Percentiles rank a stretch among this genome's conserved stretches.
phyloP scores from a whole-genome alignment of 306 rosid species.

The Calophaca sinica region DNA sequence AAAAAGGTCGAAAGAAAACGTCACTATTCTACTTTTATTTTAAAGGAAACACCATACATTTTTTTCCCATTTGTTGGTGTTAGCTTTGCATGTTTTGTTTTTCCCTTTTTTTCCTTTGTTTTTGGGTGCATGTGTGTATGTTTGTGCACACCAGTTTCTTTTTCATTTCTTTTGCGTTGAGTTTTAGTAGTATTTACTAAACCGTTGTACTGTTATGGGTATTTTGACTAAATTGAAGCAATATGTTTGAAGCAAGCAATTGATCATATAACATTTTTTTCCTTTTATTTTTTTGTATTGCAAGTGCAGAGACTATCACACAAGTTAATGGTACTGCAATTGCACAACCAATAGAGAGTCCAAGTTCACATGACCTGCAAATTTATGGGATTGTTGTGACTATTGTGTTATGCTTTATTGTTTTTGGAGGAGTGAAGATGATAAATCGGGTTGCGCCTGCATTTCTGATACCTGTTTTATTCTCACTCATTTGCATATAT shows the following conservation, averaged over 20 bases:
- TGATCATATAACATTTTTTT: conserved; percentile 28
- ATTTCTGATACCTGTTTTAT: conserved; percentile 87
- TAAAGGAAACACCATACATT: not conserved
- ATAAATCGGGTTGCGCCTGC: conserved; percentile 99
- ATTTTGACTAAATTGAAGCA: conserved; percentile 11
- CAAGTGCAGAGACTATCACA: conserved; percentile 76
- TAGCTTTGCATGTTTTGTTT: not conserved
- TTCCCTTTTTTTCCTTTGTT: not conserved
- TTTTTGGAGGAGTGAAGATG: conserved; percentile 98
- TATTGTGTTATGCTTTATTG: conserved; percentile 90
- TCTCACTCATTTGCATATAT: conserved; percentile 83
- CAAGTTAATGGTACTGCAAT: conserved; percentile 73
- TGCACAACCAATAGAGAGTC: conserved; percentile 67
- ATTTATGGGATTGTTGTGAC: conserved; percentile 95
- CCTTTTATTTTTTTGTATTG: conserved; percentile 37
- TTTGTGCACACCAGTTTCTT: not conserved
- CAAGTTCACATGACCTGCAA: conserved; percentile 94
- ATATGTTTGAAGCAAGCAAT: conserved; percentile 37
- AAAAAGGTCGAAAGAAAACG: conserved; percentile 5
- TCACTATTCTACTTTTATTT: conserved; percentile 13
- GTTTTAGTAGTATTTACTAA: conserved; percentile 10
- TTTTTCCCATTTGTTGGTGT: conserved; percentile 14
- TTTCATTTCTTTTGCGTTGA: conserved; percentile 8
- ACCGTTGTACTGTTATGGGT: not conserved
- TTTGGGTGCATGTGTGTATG: not conserved